Evolutionary conservation across 305 asterid species (phyloP), one percentile per base, ranked within the genome.

Genomic region (Rubia tinctorum): DNA sequence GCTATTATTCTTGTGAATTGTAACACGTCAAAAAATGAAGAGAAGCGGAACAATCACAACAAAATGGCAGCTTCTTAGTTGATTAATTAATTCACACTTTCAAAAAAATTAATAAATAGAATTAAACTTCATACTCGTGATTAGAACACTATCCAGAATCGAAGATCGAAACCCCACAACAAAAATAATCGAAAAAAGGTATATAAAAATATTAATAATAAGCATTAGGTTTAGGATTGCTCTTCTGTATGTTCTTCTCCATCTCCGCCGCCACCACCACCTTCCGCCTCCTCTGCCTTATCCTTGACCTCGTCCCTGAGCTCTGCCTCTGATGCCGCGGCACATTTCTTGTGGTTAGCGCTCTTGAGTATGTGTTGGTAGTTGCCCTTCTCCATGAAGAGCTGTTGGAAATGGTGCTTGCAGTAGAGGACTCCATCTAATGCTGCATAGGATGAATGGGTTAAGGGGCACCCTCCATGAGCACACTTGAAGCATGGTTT

Each of bases 401-500:
- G 84, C 39, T 86, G 93, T 39, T 85, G 84, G 72, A 88, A 85
- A 75, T 86, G 93, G 79, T 80, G 85, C 74, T 83, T 85, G 82
- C 90, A 88, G 69, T 88, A 85, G 43, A 88, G 85, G 37, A 88
- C 77, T 18, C 91, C 91, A 64, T 83, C 89, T 45, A 88, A 76
- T 22, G 91, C 85, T 51, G 91, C 93, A 37, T 88, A 88, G 0
- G 88, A 81, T 42, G 98, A 87, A 82, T 93, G 98, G 64, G 98
- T 93, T 1, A 93, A 88, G 0, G 90, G 82, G 77, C 97, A 93
- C 2, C 97, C 97, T 18, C 96, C 95, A 71, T 88, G 96, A 20
- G 98, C 98, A 82, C 98, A 93, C 71, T 84, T 91, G 89, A 93
- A 93, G 87, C 98, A 93, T 53, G 96, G 82, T 68, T 87, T 91